These are phyloP conservation scores for Gryganskiella cystojenkinii DNA, from an alignment of 192 early-diverging fungal genomes.

Conservation along the genomic window DNA sequence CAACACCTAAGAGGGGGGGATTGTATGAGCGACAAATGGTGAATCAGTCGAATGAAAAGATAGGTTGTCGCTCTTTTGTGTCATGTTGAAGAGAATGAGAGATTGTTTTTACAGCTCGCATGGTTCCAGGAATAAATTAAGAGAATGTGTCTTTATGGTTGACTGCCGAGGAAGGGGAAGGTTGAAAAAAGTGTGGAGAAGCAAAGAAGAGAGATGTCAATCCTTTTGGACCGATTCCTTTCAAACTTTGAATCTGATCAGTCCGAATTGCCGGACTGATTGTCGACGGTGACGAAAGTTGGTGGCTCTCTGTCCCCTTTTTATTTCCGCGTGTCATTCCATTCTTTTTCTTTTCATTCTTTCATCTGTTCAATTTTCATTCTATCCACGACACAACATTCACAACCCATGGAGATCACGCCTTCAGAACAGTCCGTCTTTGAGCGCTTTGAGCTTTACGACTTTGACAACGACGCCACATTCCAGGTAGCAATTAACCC, in stretches of 20 bases:
- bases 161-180: neutral
- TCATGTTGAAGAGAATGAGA: neutral
- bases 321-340: too few relatives aligned
- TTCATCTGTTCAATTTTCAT: neutral
- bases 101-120: conserved; percentile 27
- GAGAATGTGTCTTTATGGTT: neutral
- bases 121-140: neutral
- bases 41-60: conserved; percentile 1
- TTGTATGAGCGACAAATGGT: neutral
- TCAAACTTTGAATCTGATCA: too few relatives aligned
- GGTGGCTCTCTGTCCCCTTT: too few relatives aligned
- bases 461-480: conserved; percentile 40
- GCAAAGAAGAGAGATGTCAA: neutral
- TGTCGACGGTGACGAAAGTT: too few relatives aligned
- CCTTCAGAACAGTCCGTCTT: conserved; percentile 23
- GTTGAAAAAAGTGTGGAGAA: conserved; percentile 2
- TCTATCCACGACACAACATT: neutral
- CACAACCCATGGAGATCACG: conserved; percentile 3
- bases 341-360: neutral
- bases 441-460: conserved; percentile 28
- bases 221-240: too few relatives aligned
- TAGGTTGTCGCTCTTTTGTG: neutral
- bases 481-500: conserved; percentile 26
- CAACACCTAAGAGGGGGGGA: conserved; percentile 25
- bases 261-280: too few relatives aligned